phyloP scores from a whole-genome alignment of 2,329 filamentous ascomycete species.

The Pezizomycotina sp. region DNA sequence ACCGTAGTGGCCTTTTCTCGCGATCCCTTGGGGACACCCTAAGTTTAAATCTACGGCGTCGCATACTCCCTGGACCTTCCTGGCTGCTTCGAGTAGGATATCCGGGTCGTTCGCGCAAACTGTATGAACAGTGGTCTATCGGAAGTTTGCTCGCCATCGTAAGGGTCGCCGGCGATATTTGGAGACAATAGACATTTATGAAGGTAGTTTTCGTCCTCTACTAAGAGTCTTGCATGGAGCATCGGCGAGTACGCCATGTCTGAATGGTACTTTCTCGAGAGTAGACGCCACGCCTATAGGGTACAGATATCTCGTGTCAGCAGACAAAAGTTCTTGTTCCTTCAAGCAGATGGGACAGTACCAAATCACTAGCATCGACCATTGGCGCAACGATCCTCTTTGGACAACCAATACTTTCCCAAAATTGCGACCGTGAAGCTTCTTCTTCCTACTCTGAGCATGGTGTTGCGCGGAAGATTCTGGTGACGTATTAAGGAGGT shows the following conservation, averaged over 20 bases:
- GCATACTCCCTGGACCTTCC: conserved; percentile 66
- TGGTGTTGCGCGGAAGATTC: not conserved
- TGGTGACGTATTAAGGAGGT: not conserved
- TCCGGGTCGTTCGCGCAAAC: conserved; percentile 76
- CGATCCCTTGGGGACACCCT: conserved; percentile 92
- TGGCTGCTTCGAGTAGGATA: conserved; percentile 63
- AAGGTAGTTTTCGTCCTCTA: conserved; percentile 59
- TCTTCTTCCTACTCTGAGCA: conserved; percentile 30
- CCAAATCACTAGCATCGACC: conserved; percentile 97
- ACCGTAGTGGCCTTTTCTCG: conserved; percentile 76
- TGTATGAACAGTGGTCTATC: conserved; percentile 90
- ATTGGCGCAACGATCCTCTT: conserved; percentile 87
- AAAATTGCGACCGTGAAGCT: conserved; percentile 80
- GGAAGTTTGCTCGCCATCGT: conserved; percentile 60
- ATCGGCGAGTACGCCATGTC: conserved; percentile 88
- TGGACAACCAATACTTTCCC: conserved; percentile 83
- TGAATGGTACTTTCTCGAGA: conserved; percentile 78
- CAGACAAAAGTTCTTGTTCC: conserved; percentile 1
- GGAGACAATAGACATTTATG: conserved; percentile 48
- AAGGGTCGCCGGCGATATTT: conserved; percentile 35
- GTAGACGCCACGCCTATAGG: conserved; percentile 77
- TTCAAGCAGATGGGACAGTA: conserved; percentile 35
- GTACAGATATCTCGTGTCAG: conserved; percentile 11
- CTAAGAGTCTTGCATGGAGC: conserved; percentile 83
- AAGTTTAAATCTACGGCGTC: conserved; percentile 93